These are phyloP conservation scores for Chrysanthemum makinoi DNA, from an alignment of 129 eudicot species.

Conservation along the genomic window DNA sequence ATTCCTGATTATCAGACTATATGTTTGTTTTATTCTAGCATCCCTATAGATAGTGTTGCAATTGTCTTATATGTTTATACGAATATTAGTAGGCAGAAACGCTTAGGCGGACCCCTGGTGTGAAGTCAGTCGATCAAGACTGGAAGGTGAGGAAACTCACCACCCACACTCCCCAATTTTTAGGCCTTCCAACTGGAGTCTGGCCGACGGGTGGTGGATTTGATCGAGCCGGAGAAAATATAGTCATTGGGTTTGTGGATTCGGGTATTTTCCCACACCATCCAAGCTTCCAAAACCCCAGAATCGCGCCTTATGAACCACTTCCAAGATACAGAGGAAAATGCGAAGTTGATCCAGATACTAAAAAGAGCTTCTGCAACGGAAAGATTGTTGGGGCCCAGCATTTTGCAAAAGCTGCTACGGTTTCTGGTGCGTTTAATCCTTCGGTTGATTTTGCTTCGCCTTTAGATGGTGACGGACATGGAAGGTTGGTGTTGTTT, in stretches of 20 bases:
- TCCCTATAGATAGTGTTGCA: constrained; percentile 1
- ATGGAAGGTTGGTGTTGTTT: constrained; percentile 74
- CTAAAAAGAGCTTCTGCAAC: constrained; percentile 71
- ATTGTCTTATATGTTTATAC: constrained; percentile 37
- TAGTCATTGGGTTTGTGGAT: constrained; percentile 97
- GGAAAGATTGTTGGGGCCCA: constrained; percentile 99
- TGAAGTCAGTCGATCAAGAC: constrained; percentile 80
- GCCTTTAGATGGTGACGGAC: constrained; percentile 99
- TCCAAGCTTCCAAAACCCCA: constrained; percentile 72
- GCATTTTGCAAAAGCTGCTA: constrained; percentile 98
- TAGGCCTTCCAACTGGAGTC: constrained; percentile 98
- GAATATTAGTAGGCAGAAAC: constrained; percentile 92
- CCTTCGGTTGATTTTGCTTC: constrained; percentile 86
- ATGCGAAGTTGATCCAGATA: constrained; percentile 82
- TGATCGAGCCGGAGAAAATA: constrained; percentile 92
- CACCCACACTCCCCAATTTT: constrained; percentile 92
- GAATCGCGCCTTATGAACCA: constrained; percentile 75
- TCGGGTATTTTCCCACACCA: constrained; percentile 91
- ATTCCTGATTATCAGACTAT: no score
- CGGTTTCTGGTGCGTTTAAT: constrained; percentile 86
- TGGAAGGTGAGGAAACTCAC: constrained; percentile 94
- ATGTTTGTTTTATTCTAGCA: background rate
- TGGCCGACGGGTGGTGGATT: constrained; percentile 99
- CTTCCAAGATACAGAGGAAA: constrained; percentile 91
- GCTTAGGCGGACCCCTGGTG: constrained; percentile 81